Base-by-base conservation (phyloP, 2,329 filamentous ascomycete genomes). In the Exophiala phaeomuriformis region DNA sequence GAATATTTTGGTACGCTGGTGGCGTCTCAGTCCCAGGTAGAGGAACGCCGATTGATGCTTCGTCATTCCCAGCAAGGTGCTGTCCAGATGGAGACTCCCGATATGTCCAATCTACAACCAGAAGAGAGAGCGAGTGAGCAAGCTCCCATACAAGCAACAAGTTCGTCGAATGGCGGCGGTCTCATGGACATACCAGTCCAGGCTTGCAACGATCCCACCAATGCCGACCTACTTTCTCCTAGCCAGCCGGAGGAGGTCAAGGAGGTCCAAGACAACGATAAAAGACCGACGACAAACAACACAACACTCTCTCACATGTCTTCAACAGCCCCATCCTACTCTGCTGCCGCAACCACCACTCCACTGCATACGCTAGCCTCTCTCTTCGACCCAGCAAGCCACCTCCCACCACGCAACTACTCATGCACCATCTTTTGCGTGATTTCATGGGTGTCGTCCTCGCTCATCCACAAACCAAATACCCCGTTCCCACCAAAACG, bases 401-500 rank as follows among this genome's bases (percentile, higher is more conserved):
- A 42, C 6, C 36, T 64, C 10, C 63, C 63, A 29, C 58, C 53
- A 43, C 57, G 61, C 30, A 64, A 63, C 49, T 65, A 66, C 43
- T 19, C 59, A 37, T 64, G 64, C 44, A 59, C 61, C 30, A 41
- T 66, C 35, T 55, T 66, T 43, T 64, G 47, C 28, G 47, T 66
- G 31, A 58, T 66, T 42, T 61, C 61, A 19, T 65, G 61, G 63
- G 54, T 64, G 4, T 65, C 64, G 1, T 57, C 64, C 1, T 54
- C 55, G 1, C 30, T 61, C 4, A 60, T 66, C 28, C 60, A 60
- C 36, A 58, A 60, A n/a, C 52, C 57, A 1, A 57, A 57, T 33
- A 55, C 55, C 4, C 55, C 57, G 6, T 65, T 64, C 50, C 62
- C 64, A 9, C 60, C 60, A 0, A 67, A 67, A 44, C 64, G 65